Percentiles rank a stretch among this genome's conserved stretches.
Conservation (phyloP, 768 basidiomycete genomes). For the Calocera cornea region DNA sequence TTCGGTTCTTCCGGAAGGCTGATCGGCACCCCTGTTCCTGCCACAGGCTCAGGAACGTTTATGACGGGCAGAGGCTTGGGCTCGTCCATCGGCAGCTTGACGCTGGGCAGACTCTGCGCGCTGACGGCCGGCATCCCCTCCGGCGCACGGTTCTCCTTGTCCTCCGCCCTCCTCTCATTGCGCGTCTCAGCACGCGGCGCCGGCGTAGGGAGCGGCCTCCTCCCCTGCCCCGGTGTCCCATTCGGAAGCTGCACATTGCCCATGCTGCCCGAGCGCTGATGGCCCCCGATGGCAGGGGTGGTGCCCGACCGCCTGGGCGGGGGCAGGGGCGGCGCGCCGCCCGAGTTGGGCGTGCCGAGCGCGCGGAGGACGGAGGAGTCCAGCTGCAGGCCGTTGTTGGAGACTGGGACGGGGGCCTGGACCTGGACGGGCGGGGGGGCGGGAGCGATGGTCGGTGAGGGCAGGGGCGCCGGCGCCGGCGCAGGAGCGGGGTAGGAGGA, state of each 20-base stretch:
- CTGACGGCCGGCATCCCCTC: background rate
- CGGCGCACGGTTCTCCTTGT: background rate
- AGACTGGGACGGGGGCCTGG: background rate
- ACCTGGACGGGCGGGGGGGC: too few species aligned
- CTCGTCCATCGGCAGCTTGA: too few species aligned
- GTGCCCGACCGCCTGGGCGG: background rate
- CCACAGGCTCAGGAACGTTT: background rate
- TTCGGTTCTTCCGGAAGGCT: background rate
- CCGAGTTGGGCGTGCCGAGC: background rate
- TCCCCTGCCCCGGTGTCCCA: background rate
- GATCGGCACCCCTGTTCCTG: background rate
- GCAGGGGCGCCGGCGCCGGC: too few species aligned
- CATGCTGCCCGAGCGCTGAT: too few species aligned
- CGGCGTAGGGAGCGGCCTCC: background rate
- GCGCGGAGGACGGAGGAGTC: background rate
- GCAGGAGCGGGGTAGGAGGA: background rate
- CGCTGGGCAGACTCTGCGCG: too few species aligned
- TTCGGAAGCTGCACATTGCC: background rate
- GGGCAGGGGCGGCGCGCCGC: background rate
- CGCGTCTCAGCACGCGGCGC: background rate
- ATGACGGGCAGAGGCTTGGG: background rate
- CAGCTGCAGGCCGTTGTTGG: background rate
- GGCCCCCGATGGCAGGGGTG: background rate
- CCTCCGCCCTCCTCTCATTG: background rate
- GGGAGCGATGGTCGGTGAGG: too few species aligned